These are phyloP conservation scores for Inonotus obliquus DNA, from an alignment of 1,284 basidiomycete species.

Conservation along the genomic window DNA sequence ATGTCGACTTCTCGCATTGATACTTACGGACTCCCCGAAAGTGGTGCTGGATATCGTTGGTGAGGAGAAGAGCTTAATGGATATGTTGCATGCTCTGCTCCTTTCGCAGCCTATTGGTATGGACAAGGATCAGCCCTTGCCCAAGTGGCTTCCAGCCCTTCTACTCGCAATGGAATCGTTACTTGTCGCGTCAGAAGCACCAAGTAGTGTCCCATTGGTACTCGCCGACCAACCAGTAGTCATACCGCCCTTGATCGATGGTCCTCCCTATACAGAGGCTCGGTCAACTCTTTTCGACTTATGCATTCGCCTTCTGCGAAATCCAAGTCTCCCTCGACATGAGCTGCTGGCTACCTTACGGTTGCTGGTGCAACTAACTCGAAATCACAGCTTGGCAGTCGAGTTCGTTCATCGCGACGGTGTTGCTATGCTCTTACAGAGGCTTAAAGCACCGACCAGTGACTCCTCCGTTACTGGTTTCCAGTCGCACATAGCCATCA, in stretches of 20 bases:
- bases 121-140: slow-evolving; percentile 51
- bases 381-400: slow-evolving; percentile 55
- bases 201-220: slow-evolving; percentile 55
- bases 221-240: slow-evolving; percentile 63
- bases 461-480: slow-evolving; percentile 52
- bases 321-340: slow-evolving; percentile 63
- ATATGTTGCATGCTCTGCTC: slow-evolving; percentile 59
- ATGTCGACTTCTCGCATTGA: slow-evolving; percentile 81
- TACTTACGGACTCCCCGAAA: slow-evolving; percentile 68
- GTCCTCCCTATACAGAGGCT: slow-evolving; percentile 59
- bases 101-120: slow-evolving; percentile 49
- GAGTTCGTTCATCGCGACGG: slow-evolving; percentile 65
- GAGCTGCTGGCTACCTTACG: slow-evolving; percentile 78
- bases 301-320: slow-evolving; percentile 60
- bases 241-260: slow-evolving; percentile 46
- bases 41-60: slow-evolving; percentile 46
- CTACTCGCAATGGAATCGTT: slow-evolving; percentile 81
- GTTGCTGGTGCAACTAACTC: slow-evolving; percentile 77
- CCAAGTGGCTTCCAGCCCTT: slow-evolving; percentile 82
- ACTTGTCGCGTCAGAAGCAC: slow-evolving; percentile 71
- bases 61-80: slow-evolving; percentile 50
- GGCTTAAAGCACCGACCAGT: slow-evolving; percentile 50
- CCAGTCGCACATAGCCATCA: slow-evolving; percentile 81
- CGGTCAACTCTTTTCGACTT: slow-evolving; percentile 67
- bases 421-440: slow-evolving; percentile 59